Evolutionary conservation across 139 green algal genomes (phyloP).

Genomic region (Zygnema cylindricum): DNA sequence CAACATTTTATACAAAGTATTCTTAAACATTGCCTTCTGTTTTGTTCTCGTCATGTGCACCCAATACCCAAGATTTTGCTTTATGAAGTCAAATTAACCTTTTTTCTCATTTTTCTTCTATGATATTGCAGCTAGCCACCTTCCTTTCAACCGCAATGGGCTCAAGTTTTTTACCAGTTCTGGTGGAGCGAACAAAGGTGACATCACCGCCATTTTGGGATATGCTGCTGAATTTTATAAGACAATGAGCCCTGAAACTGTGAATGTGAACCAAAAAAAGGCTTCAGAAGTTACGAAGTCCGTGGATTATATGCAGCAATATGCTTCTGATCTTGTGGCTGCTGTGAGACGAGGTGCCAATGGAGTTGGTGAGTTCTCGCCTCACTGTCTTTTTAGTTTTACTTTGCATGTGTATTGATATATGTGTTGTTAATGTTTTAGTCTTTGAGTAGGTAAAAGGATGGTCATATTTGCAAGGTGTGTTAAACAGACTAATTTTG

Average conservation of each 20-base stretch:
- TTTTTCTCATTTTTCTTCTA: not conserved
- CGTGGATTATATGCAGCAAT: slow-evolving; percentile 48
- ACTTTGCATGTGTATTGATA: too few relatives aligned
- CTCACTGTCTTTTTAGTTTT: too few relatives aligned
- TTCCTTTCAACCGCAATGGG: slow-evolving; percentile 82
- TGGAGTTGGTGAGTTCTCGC: slow-evolving; percentile 16
- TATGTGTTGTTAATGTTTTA: too few relatives aligned
- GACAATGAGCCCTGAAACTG: slow-evolving; percentile 9
- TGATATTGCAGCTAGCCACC: slow-evolving; percentile 50
- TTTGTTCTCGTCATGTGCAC: not conserved
- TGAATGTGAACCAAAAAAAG: not conserved
- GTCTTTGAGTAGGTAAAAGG: too few relatives aligned
- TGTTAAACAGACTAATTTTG: too few relatives aligned
- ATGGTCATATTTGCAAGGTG: too few relatives aligned
- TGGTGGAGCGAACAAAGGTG: slow-evolving; percentile 81
- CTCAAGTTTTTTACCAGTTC: slow-evolving; percentile 72
- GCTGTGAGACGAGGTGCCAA: slow-evolving; percentile 30
- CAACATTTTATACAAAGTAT: too few relatives aligned
- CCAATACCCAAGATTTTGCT: too few relatives aligned
- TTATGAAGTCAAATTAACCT: too few relatives aligned
- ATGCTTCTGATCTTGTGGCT: slow-evolving; percentile 42
- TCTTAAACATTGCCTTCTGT: too few relatives aligned
- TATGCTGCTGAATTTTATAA: slow-evolving; percentile 61
- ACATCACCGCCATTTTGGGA: slow-evolving; percentile 82
- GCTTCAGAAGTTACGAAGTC: not conserved